Evolutionary conservation across 2,329 filamentous ascomycete species (phyloP).

Genomic region (Coniella vitis): DNA sequence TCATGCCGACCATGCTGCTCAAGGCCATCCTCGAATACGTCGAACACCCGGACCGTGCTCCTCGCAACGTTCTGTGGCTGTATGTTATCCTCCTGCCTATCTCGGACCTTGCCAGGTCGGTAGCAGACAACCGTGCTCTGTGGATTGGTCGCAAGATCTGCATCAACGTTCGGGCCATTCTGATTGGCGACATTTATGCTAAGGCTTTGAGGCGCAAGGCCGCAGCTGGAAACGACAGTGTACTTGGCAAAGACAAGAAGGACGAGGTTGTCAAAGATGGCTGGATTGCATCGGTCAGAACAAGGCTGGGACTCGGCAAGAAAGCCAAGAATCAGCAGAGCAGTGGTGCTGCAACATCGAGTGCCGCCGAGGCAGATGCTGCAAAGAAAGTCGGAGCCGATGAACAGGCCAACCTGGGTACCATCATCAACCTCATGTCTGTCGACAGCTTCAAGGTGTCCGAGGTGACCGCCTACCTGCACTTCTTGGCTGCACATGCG

Average conservation of each 20-base stretch:
- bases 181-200: slow-evolving; percentile 94
- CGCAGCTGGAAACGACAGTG: slow-evolving; percentile 67
- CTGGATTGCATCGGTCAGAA: slow-evolving; percentile 44
- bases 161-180: slow-evolving; percentile 85
- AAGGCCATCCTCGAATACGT: slow-evolving; percentile 91
- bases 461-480: slow-evolving; percentile 88
- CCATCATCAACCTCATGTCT: slow-evolving; percentile 99
- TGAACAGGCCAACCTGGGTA: slow-evolving; percentile 83
- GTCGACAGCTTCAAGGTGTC: slow-evolving; percentile 99
- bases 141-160: slow-evolving; percentile 94
- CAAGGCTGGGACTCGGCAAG: slow-evolving; percentile 55
- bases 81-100: slow-evolving; percentile 87
- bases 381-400: slow-evolving; percentile 39
- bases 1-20: slow-evolving; percentile 83
- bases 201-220: slow-evolving; percentile 91
- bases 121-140: slow-evolving; percentile 77
- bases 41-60: slow-evolving; percentile 70
- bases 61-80: slow-evolving; percentile 87
- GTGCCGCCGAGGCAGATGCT: neutral
- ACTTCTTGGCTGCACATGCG: slow-evolving; percentile 89
- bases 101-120: slow-evolving; percentile 72
- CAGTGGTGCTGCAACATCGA: slow-evolving; percentile 19
- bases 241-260: slow-evolving; percentile 52
- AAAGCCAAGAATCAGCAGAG: slow-evolving; percentile 41
- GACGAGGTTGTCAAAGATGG: slow-evolving; percentile 31